Conservation (phyloP, 2,329 filamentous ascomycete species). For the Malbranchea zuffiana region DNA sequence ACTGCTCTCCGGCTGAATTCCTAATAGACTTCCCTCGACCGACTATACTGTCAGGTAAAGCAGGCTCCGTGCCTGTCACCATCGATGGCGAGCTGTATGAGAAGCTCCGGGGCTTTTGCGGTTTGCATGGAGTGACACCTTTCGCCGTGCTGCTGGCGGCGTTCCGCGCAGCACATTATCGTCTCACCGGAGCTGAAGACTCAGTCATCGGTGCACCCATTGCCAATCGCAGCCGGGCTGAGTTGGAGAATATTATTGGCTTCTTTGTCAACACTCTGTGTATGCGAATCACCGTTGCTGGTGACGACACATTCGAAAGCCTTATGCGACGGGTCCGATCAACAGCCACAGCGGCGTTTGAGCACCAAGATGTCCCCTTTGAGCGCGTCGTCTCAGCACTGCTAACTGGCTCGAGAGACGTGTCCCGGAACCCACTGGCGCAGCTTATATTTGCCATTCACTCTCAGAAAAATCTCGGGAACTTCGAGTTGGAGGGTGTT, state of each 20-base stretch:
- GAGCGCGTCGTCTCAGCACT: too few species aligned
- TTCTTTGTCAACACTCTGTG: slow-evolving; percentile 8
- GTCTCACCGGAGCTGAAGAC: too few species aligned
- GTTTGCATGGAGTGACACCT: background rate
- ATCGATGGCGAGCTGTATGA: too few species aligned
- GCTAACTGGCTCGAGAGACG: too few species aligned
- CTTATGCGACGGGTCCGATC: background rate
- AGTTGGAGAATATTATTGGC: slow-evolving; percentile 7
- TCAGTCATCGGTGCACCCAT: background rate
- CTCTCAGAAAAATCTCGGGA: too few species aligned
- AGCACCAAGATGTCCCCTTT: slow-evolving; percentile 3
- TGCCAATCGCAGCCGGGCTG: slow-evolving; percentile 1
- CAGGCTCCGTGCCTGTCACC: too few species aligned
- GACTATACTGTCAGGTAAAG: background rate
- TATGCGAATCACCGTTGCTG: background rate
- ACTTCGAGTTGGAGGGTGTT: too few species aligned
- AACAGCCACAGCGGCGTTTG: background rate
- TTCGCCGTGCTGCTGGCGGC: slow-evolving; percentile 1
- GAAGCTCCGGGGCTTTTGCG: background rate
- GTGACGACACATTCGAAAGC: background rate
- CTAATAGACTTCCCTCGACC: background rate
- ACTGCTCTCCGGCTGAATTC: slow-evolving; percentile 1
- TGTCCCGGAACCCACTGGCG: too few species aligned
- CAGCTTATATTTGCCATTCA: too few species aligned
- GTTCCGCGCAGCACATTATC: too few species aligned